These are phyloP conservation scores for Citrus glauca DNA, from an alignment of 345 rosid species.

Conservation along the genomic window DNA sequence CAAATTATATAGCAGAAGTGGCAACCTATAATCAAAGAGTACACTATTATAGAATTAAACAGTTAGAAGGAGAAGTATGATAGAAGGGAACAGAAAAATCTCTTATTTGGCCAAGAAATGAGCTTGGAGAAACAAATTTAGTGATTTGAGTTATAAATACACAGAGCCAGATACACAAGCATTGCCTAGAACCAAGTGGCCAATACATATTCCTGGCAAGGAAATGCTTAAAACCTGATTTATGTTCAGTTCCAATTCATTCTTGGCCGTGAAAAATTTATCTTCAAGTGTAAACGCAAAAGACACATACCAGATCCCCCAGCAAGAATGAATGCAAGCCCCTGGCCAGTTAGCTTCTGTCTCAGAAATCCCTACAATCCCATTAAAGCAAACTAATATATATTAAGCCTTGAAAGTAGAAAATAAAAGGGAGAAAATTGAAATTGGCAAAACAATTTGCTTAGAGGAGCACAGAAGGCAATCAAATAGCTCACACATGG, in stretches of 20 bases:
- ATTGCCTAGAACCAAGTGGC: neutral
- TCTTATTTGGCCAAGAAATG: neutral
- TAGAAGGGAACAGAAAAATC: neutral
- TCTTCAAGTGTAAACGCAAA: neutral
- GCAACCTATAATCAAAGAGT: neutral
- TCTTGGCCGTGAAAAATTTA: neutral
- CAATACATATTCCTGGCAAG: neutral
- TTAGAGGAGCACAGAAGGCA: neutral
- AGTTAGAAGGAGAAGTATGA: neutral
- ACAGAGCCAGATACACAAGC: neutral
- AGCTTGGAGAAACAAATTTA: neutral
- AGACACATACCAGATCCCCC: constrained; percentile 90
- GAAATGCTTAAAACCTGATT: neutral
- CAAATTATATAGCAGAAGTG: neutral
- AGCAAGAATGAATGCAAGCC: constrained; percentile 87
- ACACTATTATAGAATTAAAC: neutral
- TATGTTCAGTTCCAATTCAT: neutral
- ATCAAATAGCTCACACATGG: neutral
- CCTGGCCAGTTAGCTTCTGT: constrained; percentile 88
- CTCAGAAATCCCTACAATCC: constrained; percentile 76
- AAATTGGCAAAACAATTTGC: neutral
- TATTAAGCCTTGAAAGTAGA: neutral
- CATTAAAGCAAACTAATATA: constrained; percentile 3
- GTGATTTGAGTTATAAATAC: neutral
- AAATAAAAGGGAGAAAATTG: neutral